Conservation (phyloP, 345 rosid genomes). For the Rhizophora mangle region DNA sequence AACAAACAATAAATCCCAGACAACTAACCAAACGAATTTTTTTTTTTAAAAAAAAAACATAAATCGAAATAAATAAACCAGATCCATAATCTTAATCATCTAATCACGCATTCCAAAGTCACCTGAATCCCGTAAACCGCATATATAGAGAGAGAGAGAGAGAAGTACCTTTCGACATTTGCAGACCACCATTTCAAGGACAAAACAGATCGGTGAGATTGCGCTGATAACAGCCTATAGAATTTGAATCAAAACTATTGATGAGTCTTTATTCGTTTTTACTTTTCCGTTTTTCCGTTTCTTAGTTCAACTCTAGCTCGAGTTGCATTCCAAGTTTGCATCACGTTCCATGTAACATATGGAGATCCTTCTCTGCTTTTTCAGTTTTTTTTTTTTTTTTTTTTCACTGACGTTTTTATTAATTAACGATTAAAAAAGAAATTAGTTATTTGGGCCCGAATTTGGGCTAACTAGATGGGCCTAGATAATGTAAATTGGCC, state of each 20-base stretch:
- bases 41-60: too few species aligned
- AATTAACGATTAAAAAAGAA: too few species aligned
- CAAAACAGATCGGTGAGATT: not conserved
- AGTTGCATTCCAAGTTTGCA: not conserved
- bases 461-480: too few species aligned
- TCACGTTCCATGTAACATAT: too few species aligned
- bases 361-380: too few species aligned
- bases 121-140: not conserved
- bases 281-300: not conserved
- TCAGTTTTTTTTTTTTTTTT: too few species aligned
- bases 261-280: not conserved
- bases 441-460: too few species aligned
- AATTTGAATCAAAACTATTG: not conserved
- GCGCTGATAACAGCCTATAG: not conserved
- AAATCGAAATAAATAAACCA: conserved; percentile 4
- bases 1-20: too few species aligned
- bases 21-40: too few species aligned
- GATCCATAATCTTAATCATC: conserved; percentile 12
- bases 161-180: conserved; percentile 30
- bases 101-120: not conserved
- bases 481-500: too few species aligned
- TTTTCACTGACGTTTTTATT: too few species aligned
- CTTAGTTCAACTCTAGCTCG: conserved; percentile 5
- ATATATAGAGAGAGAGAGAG: not conserved
- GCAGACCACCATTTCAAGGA: conserved; percentile 32